A percentile compares a stretch with the other conserved stretches of the same genome.
Evolutionary conservation across 345 rosid species (phyloP).

Genomic region (Syzygium grande): DNA sequence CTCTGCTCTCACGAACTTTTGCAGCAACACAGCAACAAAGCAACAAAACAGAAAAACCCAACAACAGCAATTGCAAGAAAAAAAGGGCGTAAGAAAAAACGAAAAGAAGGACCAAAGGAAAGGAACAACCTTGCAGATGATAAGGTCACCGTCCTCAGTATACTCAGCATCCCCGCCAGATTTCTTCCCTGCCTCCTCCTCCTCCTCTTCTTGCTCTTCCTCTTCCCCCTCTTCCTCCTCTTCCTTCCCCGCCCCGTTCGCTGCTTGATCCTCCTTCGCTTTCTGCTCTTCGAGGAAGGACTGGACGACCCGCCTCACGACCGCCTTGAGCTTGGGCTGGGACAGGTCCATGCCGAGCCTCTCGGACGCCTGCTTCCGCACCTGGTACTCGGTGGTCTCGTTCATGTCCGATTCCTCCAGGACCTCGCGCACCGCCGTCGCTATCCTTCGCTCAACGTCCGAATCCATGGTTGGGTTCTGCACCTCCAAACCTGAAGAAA

Average conservation of each 20-base stretch:
- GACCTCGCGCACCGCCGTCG: conserved; percentile 47
- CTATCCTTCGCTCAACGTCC: conserved; percentile 40
- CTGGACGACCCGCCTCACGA: conserved; percentile 50
- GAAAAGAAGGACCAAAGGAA: not conserved
- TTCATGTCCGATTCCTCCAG: conserved; percentile 63
- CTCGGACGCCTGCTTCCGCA: conserved; percentile 63
- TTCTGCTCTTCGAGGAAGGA: conserved; percentile 55
- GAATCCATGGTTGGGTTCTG: conserved; percentile 31
- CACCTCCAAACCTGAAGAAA: not conserved
- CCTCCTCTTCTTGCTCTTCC: not conserved
- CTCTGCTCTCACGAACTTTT: not conserved
- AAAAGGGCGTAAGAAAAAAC: not conserved
- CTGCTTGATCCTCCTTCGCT: conserved; percentile 13
- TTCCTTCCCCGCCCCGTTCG: conserved; percentile 1
- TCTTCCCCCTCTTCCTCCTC: conserved; percentile 7
- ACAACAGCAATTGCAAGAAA: not conserved
- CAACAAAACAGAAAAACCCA: not conserved
- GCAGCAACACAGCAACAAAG: not conserved
- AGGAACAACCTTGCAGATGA: conserved; percentile 54
- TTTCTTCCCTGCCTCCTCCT: conserved; percentile 2
- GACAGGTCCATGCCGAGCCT: conserved; percentile 62
- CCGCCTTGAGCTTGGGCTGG: conserved; percentile 46
- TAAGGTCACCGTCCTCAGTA: conserved; percentile 74
- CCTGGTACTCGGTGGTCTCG: conserved; percentile 61
- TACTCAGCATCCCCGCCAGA: conserved; percentile 28